Evolutionary conservation across 176 grass and related monocot species (phyloP), one percentile per base, ranked within the genome.

Genomic region (Olyra latifolia): DNA sequence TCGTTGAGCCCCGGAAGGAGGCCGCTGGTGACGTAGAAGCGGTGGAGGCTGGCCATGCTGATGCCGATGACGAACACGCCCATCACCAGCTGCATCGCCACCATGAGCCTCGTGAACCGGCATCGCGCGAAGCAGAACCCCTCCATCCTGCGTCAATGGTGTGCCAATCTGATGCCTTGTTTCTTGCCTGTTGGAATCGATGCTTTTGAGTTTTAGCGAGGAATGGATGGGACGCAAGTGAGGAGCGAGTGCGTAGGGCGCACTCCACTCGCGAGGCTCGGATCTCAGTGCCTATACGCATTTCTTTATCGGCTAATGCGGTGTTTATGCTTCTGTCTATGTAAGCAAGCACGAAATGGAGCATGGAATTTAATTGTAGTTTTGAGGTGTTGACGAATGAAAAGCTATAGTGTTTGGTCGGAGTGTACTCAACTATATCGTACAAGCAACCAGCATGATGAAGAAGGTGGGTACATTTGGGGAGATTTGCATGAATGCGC

Each of bases 1-100:
- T 83, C 78, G 24, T 74, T 79, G 5, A 81, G 58, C 2, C 67
- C 66, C 10, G 74, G 84, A 28, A 98, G 83, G 42, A 88, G 30
- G 82, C 11, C 35, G 66, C 67, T 74, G 48, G 62, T 69, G 28
- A 76, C 19, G 77, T 92, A 91, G 85, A 92, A 98, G 12, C 74
- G 92, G 68, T 98, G 95, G 69, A 98, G 89, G 77, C 86, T 91
- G 1, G 89, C 89, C 63, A 94, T 85, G 85, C 92, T 98, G 74
- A 98, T 88, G 50, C 86, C 71, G 22, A 98, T 77, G 20, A 92
- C 88, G 5, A 98, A 62, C 77, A 98, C 71, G n/a, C 85, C 85
- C 58, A 92, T 80, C 38, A 87, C 74, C 75, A 98, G 76, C 90
- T 98, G 95, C 46, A 92, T 83, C 56, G 49, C 48, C 27, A 84